phyloP scores from a whole-genome alignment of 768 basidiomycete species.

The Epithele typhae region DNA sequence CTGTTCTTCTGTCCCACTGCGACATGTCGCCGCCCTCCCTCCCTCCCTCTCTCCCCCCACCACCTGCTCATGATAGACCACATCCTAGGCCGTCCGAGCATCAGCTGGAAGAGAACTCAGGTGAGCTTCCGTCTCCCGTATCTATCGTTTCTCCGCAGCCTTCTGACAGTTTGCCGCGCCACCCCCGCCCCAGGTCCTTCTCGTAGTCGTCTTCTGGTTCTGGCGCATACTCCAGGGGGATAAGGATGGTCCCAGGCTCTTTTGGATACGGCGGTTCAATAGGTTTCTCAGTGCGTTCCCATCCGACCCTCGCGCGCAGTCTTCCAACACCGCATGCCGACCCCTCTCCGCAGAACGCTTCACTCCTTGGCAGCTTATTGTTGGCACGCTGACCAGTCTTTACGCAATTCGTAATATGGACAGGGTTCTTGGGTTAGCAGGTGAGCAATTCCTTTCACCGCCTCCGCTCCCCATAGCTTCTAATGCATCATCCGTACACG shows the following conservation, averaged over 20 bases:
- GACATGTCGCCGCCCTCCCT: slow-evolving; percentile 4
- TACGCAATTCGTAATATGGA: slow-evolving; percentile 85
- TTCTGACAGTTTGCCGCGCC: too few species aligned
- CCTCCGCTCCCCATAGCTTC: too few species aligned
- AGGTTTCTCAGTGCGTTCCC: slow-evolving; percentile 49
- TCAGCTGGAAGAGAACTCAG: slow-evolving; percentile 87
- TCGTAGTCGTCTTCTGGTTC: slow-evolving; percentile 90
- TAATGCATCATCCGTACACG: too few species aligned
- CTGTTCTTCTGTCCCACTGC: slow-evolving; percentile 10
- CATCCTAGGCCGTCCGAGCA: slow-evolving; percentile 79
- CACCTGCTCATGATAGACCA: slow-evolving; percentile 81
- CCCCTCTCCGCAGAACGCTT: slow-evolving; percentile 53
- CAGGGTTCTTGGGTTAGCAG: slow-evolving; percentile 75
- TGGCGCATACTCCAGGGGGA: slow-evolving; percentile 72
- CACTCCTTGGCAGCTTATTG: slow-evolving; percentile 94
- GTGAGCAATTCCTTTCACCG: slow-evolving; percentile 37
- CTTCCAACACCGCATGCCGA: background rate
- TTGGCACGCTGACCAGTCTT: slow-evolving; percentile 77
- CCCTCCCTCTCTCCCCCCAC: slow-evolving; percentile 7
- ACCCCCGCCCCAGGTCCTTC: slow-evolving; percentile 58
- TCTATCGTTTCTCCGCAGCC: too few species aligned
- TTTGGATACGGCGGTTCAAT: slow-evolving; percentile 60
- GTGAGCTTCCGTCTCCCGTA: slow-evolving; percentile 34
- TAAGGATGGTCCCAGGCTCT: slow-evolving; percentile 57
- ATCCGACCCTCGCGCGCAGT: background rate